These are phyloP conservation scores for Raffaelea arxii DNA, from an alignment of 2,329 filamentous ascomycete species.

Conservation along the genomic window DNA sequence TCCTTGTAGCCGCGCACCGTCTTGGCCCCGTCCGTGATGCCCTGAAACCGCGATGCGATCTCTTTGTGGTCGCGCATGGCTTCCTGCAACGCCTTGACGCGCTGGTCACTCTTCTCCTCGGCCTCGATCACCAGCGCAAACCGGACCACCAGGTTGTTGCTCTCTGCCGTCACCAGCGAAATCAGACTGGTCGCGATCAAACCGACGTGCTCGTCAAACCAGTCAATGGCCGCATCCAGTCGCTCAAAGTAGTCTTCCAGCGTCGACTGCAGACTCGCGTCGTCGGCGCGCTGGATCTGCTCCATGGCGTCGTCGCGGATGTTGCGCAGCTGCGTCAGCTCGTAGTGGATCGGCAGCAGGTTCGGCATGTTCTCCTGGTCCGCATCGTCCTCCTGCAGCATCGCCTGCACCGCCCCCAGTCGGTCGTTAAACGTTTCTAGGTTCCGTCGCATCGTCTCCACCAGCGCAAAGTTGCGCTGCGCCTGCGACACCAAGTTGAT, in stretches of 20 bases:
- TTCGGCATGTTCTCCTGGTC: slow-evolving; percentile 89
- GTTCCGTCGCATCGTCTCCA: slow-evolving; percentile 86
- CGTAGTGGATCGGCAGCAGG: slow-evolving; percentile 79
- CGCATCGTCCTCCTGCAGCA: slow-evolving; percentile 74
- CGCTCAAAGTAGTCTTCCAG: slow-evolving; percentile 83
- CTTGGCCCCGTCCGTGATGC: slow-evolving; percentile 87
- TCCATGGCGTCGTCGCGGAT: slow-evolving; percentile 95
- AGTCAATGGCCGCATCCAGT: slow-evolving; percentile 78
- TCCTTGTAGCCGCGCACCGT: slow-evolving; percentile 93
- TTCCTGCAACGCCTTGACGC: slow-evolving; percentile 83
- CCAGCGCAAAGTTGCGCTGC: slow-evolving; percentile 90
- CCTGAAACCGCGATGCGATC: slow-evolving; percentile 85
- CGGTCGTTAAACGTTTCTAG: slow-evolving; percentile 79
- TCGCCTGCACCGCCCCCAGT: slow-evolving; percentile 62
- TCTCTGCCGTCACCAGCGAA: slow-evolving; percentile 73
- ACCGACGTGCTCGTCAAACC: slow-evolving; percentile 93
- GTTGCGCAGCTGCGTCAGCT: slow-evolving; percentile 82
- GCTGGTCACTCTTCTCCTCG: slow-evolving; percentile 92
- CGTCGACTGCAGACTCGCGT: slow-evolving; percentile 66
- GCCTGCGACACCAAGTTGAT: slow-evolving; percentile 90
- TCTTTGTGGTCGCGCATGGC: slow-evolving; percentile 94
- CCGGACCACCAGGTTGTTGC: slow-evolving; percentile 80
- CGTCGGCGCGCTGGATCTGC: slow-evolving; percentile 74
- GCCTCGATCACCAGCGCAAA: slow-evolving; percentile 88
- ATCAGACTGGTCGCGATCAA: slow-evolving; percentile 85